Evolutionary conservation across 1,284 basidiomycete species (phyloP), one percentile per base, ranked within the genome.

Genomic region (Irpex sp.): DNA sequence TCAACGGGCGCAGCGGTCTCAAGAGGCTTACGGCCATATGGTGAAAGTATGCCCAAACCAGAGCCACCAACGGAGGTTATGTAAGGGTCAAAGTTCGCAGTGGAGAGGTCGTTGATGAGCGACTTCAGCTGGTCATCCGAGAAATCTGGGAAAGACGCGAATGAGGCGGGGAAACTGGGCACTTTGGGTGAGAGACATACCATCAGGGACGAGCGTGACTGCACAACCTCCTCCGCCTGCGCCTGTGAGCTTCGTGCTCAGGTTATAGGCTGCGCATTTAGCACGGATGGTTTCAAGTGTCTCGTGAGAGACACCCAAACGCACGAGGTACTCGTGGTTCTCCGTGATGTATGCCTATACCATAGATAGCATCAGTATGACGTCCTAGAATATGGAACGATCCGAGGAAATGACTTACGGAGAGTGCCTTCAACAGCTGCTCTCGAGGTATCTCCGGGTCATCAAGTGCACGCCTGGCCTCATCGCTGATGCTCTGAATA

Each of bases 161-260:
- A 50, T 26, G 31, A 49, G n/a, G 8, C 46, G 31, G n/a, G 21
- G 11, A 36, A 35, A 47, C 31, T 13, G 43, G 21, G 26, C n/a
- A 17, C 19, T 5, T 21, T 8, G 11, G 21, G 8, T 31, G 33
- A 60, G 43, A 62, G n/a, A 76, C 82, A 62, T 64, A 88, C 94
- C 85, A 77, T 98, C 95, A 58, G 96, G 96, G 58, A 99, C 83
- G 37, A 99, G 85, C 4, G 96, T 98, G 33, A 99, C 95, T 1
- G 97, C 92, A 72, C 97, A 99, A 15, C 97, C 97, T 15, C 97
- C 97, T 33, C 97, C 97, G n/a, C 97, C 97, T 2, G 97, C 97
- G 49, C 97, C 97, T 1, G 97, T 99, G 60, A 99, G 78, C 80
- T 99, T 99, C n/a, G 97, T 98, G 67, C 89, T 88, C 56, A 99